These are phyloP conservation scores for Penicillium cataractarum DNA, from an alignment of 495 filamentous ascomycete genomes.

Conservation along the genomic window DNA sequence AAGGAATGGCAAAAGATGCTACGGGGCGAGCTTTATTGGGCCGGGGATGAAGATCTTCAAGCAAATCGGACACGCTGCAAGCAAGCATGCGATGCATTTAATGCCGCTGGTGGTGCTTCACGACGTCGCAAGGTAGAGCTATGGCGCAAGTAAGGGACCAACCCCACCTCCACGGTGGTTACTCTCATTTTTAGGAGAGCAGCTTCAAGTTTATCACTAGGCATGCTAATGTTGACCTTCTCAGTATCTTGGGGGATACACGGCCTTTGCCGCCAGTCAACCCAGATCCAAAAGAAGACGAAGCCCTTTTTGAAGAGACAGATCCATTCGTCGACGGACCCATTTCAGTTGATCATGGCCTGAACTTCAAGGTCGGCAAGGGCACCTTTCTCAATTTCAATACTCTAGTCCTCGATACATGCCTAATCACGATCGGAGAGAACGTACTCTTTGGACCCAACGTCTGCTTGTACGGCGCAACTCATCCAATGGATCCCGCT, in stretches of 20 bases:
- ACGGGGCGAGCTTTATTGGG: slow-evolving; percentile 48
- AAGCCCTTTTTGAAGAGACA: slow-evolving; percentile 54
- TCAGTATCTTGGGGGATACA: slow-evolving; percentile 59
- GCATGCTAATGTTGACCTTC: not conserved
- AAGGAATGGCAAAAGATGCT: slow-evolving; percentile 45
- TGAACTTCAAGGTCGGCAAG: slow-evolving; percentile 66
- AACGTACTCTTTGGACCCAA: slow-evolving; percentile 79
- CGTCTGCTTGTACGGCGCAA: slow-evolving; percentile 67
- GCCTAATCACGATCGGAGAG: slow-evolving; percentile 71
- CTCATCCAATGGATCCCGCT: slow-evolving; percentile 72
- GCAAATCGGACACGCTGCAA: slow-evolving; percentile 61
- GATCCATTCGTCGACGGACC: slow-evolving; percentile 70
- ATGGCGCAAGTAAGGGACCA: slow-evolving; percentile 65
- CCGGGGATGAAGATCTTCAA: slow-evolving; percentile 55
- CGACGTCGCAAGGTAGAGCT: slow-evolving; percentile 62
- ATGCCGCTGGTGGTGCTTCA: slow-evolving; percentile 54
- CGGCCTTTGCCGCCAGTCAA: slow-evolving; percentile 62
- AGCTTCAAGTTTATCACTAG: not conserved
- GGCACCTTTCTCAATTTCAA: slow-evolving; percentile 76
- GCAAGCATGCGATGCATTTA: slow-evolving; percentile 61
- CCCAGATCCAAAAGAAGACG: slow-evolving; percentile 58
- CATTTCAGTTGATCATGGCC: slow-evolving; percentile 74
- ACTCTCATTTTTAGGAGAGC: not conserved
- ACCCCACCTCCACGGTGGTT: not conserved
- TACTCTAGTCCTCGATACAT: slow-evolving; percentile 75